A percentile compares a stretch with the other conserved stretches of the same genome.
Evolutionary conservation across 495 filamentous ascomycete species (phyloP).

Genomic region (Penicillium simplicissimum): DNA sequence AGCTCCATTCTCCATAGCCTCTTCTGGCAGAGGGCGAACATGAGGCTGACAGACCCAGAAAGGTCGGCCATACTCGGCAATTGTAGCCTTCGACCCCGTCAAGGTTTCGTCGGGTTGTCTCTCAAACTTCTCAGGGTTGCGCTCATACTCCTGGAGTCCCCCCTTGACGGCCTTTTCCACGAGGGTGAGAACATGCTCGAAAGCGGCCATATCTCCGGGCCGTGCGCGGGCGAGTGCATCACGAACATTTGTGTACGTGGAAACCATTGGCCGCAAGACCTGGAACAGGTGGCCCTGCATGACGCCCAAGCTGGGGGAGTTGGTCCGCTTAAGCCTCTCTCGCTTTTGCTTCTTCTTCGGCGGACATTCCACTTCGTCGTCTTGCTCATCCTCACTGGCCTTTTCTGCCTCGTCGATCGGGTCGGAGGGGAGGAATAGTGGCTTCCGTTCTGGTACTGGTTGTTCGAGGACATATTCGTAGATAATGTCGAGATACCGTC

Average conservation of each 20-base stretch:
- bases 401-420: slow-evolving; percentile 42
- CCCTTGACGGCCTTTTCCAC: slow-evolving; percentile 69
- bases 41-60: slow-evolving; percentile 96
- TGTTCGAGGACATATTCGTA: slow-evolving; percentile 69
- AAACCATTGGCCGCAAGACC: slow-evolving; percentile 77
- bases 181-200: slow-evolving; percentile 67
- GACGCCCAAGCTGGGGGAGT: slow-evolving; percentile 71
- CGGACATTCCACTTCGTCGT: slow-evolving; percentile 42
- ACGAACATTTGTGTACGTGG: slow-evolving; percentile 74
- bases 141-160: slow-evolving; percentile 73
- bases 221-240: slow-evolving; percentile 70
- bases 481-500: slow-evolving; percentile 88
- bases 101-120: slow-evolving; percentile 35
- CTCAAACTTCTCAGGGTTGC: slow-evolving; percentile 57
- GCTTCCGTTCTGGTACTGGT: slow-evolving; percentile 61
- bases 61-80: slow-evolving; percentile 71
- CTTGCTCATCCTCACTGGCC: slow-evolving; percentile 31
- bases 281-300: slow-evolving; percentile 95
- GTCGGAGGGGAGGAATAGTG: slow-evolving; percentile 75
- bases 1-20: slow-evolving; percentile 80
- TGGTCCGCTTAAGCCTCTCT: slow-evolving; percentile 46
- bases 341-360: slow-evolving; percentile 65
- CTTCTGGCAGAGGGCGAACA: slow-evolving; percentile 81
- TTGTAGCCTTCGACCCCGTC: slow-evolving; percentile 63
- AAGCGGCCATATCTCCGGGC: slow-evolving; percentile 65